Base-by-base conservation (phyloP, 192 early-diverging fungal genomes). In the Linnemannia schmuckeri region DNA sequence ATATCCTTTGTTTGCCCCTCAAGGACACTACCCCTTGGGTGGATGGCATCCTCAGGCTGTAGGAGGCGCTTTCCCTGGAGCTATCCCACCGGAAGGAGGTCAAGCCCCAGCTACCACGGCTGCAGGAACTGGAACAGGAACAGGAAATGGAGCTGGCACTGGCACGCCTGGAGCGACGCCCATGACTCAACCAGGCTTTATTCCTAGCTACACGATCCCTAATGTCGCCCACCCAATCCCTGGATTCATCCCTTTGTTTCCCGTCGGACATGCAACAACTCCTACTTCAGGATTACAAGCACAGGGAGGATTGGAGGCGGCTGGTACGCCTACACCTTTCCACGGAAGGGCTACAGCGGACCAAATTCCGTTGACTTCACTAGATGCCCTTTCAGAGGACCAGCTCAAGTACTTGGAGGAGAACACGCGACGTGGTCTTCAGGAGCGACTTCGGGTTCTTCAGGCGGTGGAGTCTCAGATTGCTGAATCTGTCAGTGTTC, bases 401-500 rank as follows among this genome's bases (percentile, higher is more conserved):
- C 92, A 96, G 49, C 87, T 96, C 42, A 70, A 70, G 15, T 83
- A 82, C 1, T 80, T 96, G 18, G 91, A 93, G 12, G 79, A 90
- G 0, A 91, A 88, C 37, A 94, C 94, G 5, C 88, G 93, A 44
- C 89, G 91, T 4, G 94, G 92, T 6, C 91, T 96, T 4, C 89
- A 89, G 70, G 94, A 96, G 49, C 89, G 94, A 18, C 87, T 96
- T 49, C 90, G 93, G 18, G 88, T 95, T 38, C 81, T 96, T 66
- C 90, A 94, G 38, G 90, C 90, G 2, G 88, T 93, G 13, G 92
- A 95, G 75, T 77, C 77, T 3, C 95, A 96, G 84, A 91, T 95
- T 46, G 88, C 89, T 33, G 76, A 91, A 35, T 79, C 82, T 15
- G 92, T 93, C 46, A 81, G 82, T 33, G 69, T 81, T 20, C 77